Conservation (phyloP, 2,329 filamentous ascomycete genomes). For the Epichloe typhina region DNA sequence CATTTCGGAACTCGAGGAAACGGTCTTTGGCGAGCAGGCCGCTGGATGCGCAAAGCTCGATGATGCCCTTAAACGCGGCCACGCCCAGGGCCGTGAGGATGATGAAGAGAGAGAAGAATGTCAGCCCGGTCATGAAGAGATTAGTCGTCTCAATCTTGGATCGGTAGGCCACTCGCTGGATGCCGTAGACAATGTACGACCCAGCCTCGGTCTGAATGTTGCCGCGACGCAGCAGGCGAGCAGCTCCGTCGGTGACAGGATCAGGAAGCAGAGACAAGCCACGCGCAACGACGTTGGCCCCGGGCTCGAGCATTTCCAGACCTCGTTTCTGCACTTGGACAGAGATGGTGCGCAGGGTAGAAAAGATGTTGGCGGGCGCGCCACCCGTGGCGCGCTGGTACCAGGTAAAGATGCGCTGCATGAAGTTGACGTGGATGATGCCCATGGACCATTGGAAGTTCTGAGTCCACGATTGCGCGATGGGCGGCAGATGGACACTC, state of each 20-base stretch:
- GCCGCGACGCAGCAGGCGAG: conserved; percentile 25
- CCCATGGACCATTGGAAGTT: conserved; percentile 98
- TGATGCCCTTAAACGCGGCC: conserved; percentile 63
- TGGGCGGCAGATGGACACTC: conserved; percentile 65
- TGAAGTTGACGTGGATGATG: conserved; percentile 70
- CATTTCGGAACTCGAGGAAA: conserved; percentile 85
- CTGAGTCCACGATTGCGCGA: conserved; percentile 84
- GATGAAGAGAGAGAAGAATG: conserved; percentile 79
- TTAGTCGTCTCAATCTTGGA: conserved; percentile 78
- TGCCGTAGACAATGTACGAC: conserved; percentile 56
- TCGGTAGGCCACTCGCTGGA: conserved; percentile 77
- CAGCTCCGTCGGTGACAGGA: conserved; percentile 19
- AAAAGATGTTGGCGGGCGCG: conserved; percentile 65
- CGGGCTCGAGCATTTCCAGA: conserved; percentile 12
- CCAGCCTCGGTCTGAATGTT: conserved; percentile 40
- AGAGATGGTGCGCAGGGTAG: conserved; percentile 57
- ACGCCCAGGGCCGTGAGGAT: conserved; percentile 60
- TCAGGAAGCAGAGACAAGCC: conserved; percentile 31
- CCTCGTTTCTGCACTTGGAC: conserved; percentile 65
- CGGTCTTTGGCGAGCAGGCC: conserved; percentile 71
- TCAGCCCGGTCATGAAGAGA: conserved; percentile 79
- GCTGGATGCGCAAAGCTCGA: conserved; percentile 60
- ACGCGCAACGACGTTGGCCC: conserved; percentile 15
- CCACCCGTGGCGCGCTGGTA: conserved; percentile 88
- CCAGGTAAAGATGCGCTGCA: conserved; percentile 83